Evolutionary conservation across 176 grass and related monocot species (phyloP).

Genomic region (maize (Zea mays)): DNA sequence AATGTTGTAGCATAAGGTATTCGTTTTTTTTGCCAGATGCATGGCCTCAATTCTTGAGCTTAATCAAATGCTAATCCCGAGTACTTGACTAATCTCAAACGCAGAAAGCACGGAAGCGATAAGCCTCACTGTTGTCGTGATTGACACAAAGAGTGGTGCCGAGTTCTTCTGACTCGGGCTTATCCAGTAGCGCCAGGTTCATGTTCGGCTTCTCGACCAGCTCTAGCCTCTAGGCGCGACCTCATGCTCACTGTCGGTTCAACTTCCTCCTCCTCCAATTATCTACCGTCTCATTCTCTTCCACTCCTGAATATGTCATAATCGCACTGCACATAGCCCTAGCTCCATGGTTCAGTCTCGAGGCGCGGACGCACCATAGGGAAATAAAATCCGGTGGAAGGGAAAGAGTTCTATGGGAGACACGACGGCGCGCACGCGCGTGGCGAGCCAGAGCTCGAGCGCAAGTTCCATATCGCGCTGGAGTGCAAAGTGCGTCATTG

Average conservation of each 20-base stretch:
- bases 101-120: neutral
- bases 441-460: slow-evolving; percentile 47
- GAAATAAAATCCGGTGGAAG: neutral
- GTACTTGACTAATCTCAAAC: neutral
- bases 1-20: no score
- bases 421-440: slow-evolving; percentile 16
- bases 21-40: no score
- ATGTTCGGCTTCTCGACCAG: slow-evolving; percentile 85
- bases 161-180: slow-evolving; percentile 80
- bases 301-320: slow-evolving; percentile 21
- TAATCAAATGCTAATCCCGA: neutral
- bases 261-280: slow-evolving; percentile 39
- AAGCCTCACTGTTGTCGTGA: slow-evolving; percentile 71
- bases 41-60: neutral
- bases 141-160: slow-evolving; percentile 46
- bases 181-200: slow-evolving; percentile 68
- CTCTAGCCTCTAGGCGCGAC: slow-evolving; percentile 63
- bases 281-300: slow-evolving; percentile 17
- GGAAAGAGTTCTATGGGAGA: neutral
- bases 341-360: slow-evolving; percentile 4
- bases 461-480: slow-evolving; percentile 55
- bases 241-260: slow-evolving; percentile 21
- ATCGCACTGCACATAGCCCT: slow-evolving; percentile 25
- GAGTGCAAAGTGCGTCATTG: neutral
- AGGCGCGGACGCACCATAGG: neutral